Percentiles rank a stretch among this genome's conserved stretches.
Evolutionary conservation across 371 early-diverging fungal genomes (phyloP).

Genomic region (Rhizopus microsporus): DNA sequence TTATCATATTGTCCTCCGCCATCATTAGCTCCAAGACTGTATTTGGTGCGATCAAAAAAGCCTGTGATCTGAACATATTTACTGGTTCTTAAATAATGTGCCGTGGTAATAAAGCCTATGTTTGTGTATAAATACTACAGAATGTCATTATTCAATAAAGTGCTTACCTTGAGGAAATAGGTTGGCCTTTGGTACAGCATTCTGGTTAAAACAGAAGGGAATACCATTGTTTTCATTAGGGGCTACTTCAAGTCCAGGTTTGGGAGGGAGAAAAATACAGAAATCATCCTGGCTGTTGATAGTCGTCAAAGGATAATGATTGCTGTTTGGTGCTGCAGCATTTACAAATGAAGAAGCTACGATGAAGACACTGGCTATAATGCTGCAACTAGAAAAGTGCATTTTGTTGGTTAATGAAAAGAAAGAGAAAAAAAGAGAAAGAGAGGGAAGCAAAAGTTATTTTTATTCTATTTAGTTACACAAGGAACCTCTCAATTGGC

Average conservation of each 20-base stretch:
- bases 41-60: conserved; percentile 52
- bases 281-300: conserved; percentile 39
- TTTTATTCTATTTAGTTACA: not conserved
- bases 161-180: conserved; percentile 47
- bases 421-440: not conserved
- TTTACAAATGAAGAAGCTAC: conserved; percentile 11
- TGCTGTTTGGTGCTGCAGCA: conserved; percentile 11
- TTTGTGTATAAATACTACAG: not conserved
- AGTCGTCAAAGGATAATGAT: conserved; percentile 14
- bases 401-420: not conserved
- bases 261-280: conserved; percentile 63
- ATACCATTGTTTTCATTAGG: conserved; percentile 53
- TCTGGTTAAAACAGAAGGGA: conserved; percentile 52
- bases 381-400: not conserved
- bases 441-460: not conserved
- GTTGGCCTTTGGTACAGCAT: conserved; percentile 45
- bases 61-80: conserved; percentile 59
- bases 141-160: not conserved
- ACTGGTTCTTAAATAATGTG: conserved; percentile 43
- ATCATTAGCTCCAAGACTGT: conserved; percentile 43
- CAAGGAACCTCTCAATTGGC: not conserved
- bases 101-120: conserved; percentile 49
- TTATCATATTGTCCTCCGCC: conserved; percentile 56
- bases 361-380: conserved; percentile 12
- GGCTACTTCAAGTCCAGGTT: conserved; percentile 56